Percentiles rank a stretch among this genome's conserved stretches.
phyloP scores from a whole-genome alignment of 2,329 filamentous ascomycete genomes.

The Ophioceras dolichostomum region DNA sequence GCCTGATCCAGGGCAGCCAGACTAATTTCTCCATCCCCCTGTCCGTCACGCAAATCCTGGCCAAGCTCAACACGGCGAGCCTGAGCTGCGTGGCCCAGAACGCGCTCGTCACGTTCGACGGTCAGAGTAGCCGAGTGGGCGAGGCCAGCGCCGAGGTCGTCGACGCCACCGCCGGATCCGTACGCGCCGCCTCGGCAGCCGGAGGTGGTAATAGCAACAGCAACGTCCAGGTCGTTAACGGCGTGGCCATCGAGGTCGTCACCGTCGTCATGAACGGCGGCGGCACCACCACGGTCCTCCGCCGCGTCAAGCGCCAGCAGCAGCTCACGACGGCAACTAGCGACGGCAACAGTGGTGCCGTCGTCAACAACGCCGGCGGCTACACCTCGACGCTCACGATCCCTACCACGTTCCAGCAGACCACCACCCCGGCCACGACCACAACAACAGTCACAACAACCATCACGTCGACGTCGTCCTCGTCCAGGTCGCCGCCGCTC shows the following conservation, averaged over 20 bases:
- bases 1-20: constrained; percentile 53
- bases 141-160: constrained; percentile 14
- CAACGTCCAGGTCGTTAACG: constrained; percentile 7
- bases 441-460: constrained; percentile 14
- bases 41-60: constrained; percentile 54
- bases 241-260: constrained; percentile 9
- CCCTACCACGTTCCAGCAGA: constrained; percentile 12
- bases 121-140: constrained; percentile 26
- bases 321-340: neutral
- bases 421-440: constrained; percentile 14
- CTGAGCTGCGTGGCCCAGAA: constrained; percentile 80
- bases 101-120: constrained; percentile 74
- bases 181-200: constrained; percentile 5
- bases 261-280: constrained; percentile 1
- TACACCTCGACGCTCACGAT: constrained; percentile 14
- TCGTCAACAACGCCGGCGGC: constrained; percentile 8
- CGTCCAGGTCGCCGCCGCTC: constrained; percentile 14
- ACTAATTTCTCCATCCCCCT: constrained; percentile 67
- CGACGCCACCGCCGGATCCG: constrained; percentile 1
- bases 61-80: constrained; percentile 61
- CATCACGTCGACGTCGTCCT: constrained; percentile 9
- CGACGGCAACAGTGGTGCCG: too few relatives aligned
- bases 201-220: constrained; percentile 8
- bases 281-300: constrained; percentile 8
- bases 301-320: too few relatives aligned